A percentile compares a stretch with the other conserved stretches of the same genome.
These are phyloP conservation scores for Polysphondylium violaceum DNA, from an alignment of 78 protist genomes.

Conservation along the genomic window DNA sequence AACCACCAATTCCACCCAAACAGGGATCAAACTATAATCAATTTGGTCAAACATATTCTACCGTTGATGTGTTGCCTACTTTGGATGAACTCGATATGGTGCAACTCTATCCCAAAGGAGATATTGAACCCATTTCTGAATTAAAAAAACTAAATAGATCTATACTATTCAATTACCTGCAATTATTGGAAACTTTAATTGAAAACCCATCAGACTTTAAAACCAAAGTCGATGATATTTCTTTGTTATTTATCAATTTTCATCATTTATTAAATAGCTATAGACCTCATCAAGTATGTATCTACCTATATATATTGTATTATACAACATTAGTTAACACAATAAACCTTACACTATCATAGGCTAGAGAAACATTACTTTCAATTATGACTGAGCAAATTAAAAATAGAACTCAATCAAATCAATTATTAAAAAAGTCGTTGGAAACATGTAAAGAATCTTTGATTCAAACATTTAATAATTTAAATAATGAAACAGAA, in stretches of 20 bases:
- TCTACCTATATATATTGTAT: not conserved
- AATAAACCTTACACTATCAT: not conserved
- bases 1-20: slow-evolving; percentile 73
- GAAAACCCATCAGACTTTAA: slow-evolving; percentile 41
- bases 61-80: slow-evolving; percentile 59
- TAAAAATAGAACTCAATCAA: slow-evolving; percentile 43
- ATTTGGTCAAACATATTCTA: slow-evolving; percentile 58
- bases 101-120: slow-evolving; percentile 57
- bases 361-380: slow-evolving; percentile 62
- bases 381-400: slow-evolving; percentile 67
- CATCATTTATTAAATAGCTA: slow-evolving; percentile 75
- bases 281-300: slow-evolving; percentile 66
- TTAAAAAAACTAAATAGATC: slow-evolving; percentile 59
- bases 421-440: slow-evolving; percentile 34
- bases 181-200: slow-evolving; percentile 42
- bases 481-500: not conserved
- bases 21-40: slow-evolving; percentile 26
- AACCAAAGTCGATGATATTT: slow-evolving; percentile 54
- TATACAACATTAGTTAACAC: not conserved
- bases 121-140: slow-evolving; percentile 60
- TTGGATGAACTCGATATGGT: slow-evolving; percentile 5
- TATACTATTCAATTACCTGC: slow-evolving; percentile 70
- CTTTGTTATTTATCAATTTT: slow-evolving; percentile 51
- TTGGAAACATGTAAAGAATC: slow-evolving; percentile 27
- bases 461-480: not conserved